Evolutionary conservation across 805 yeast genomes (phyloP).

Genomic region (Yarrowia sp.): DNA sequence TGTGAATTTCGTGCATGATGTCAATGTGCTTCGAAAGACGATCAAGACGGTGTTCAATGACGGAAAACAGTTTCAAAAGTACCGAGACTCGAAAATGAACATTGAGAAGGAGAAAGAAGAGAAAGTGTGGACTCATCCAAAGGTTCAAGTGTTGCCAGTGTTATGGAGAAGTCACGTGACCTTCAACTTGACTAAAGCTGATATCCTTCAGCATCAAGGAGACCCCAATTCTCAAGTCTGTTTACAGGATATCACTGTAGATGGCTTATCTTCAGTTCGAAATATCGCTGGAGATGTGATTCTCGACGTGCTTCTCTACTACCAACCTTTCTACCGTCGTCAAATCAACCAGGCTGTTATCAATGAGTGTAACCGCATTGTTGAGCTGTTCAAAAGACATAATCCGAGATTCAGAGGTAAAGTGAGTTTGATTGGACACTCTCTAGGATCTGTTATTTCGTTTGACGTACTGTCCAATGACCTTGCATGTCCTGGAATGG

Average conservation of each 20-base stretch:
- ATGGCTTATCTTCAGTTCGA: constrained; percentile 69
- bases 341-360: constrained; percentile 64
- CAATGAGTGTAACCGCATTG: constrained; percentile 60
- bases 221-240: constrained; percentile 36
- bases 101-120: not conserved
- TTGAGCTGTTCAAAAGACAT: constrained; percentile 53
- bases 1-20: constrained; percentile 83
- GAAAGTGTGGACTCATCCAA: constrained; percentile 2
- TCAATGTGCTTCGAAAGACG: constrained; percentile 52
- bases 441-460: constrained; percentile 82
- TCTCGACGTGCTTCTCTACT: constrained; percentile 72
- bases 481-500: constrained; percentile 39
- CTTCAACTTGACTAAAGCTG: constrained; percentile 32
- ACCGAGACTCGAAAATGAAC: not conserved
- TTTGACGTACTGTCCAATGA: constrained; percentile 61
- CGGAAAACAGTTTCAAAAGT: not conserved
- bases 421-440: constrained; percentile 84
- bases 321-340: constrained; percentile 64
- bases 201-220: constrained; percentile 28
- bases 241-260: constrained; percentile 65
- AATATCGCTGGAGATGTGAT: constrained; percentile 82
- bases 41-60: constrained; percentile 27
- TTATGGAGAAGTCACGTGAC: constrained; percentile 74
- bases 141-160: constrained; percentile 75
- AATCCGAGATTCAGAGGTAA: constrained; percentile 59